Base-by-base conservation (phyloP, 176 grass and related monocot species). In the Oryza australiensis region DNA sequence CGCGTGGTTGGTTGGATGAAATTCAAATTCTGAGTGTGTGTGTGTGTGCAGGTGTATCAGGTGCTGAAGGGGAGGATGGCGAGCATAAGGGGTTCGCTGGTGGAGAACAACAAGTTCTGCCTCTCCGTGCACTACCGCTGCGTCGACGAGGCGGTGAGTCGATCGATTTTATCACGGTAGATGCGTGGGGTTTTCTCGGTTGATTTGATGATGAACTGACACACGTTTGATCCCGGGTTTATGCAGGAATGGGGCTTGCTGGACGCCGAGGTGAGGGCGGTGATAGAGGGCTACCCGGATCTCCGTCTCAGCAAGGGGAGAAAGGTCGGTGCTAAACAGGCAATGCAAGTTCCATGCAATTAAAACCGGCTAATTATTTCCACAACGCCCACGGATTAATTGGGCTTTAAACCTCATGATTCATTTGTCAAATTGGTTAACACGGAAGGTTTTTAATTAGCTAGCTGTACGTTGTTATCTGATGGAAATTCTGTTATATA, bases 31-130 rank as follows among this genome's bases (percentile, higher is more conserved):
- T 26, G 11, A 5, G 33, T 0, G 34, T 35, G 34, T 35, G 42
- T 3, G 4, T 3, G n/a, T 29, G 48, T 28, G 72, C 20, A 97
- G 94, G 91, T 92, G 69, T 87, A 84, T 38, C 78, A 76, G 70
- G 6, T 18, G 43, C 74, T 97, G 86, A 79, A 83, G 30, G 92
- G 63, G 24, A 89, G 70, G 81, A 91, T 72, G 64, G 83, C 77
- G 62, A 72, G 86, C n/a, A 93, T 90, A 45, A 84, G 75, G 0
- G 95, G 95, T 0, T 90, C 95, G 0, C 87, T 1, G 83, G 88
- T 97, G 71, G 95, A 97, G 84, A 87, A 93, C 75, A 94, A 97
- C 57, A 97, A 97, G 79, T 97, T 94, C 18, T 97, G 95, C 81
- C 80, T 92, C 34, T 93, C 95, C 10, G 95, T 97, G 34, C 92